Percentiles rank a stretch among this genome's conserved stretches.
Conservation (phyloP, 1,284 basidiomycete genomes). For the Kwoniella shivajii region DNA sequence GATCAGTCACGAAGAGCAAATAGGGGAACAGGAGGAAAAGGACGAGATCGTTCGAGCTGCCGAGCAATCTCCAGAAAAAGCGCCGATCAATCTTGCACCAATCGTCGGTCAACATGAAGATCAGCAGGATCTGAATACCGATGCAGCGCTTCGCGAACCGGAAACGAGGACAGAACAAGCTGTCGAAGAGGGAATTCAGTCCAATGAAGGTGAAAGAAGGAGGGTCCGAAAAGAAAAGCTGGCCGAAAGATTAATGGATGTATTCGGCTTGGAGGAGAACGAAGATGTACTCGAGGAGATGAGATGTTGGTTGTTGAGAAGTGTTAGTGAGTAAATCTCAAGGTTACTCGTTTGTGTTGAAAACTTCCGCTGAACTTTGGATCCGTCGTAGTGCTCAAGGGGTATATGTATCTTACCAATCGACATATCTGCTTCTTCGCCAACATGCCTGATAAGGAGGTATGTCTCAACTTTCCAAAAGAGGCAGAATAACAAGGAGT, state of each 20-base stretch:
- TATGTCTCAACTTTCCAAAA: conserved; percentile 70
- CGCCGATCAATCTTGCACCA: conserved; percentile 6
- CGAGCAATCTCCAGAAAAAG: conserved; percentile 3
- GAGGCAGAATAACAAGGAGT: conserved; percentile 82
- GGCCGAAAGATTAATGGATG: conserved; percentile 78
- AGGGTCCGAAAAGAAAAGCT: conserved; percentile 68
- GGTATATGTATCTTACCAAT: conserved; percentile 93
- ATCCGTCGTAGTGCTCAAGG: conserved; percentile 83
- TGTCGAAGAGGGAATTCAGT: conserved; percentile 24
- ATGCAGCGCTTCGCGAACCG: conserved; percentile 34
- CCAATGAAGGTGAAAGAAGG: conserved; percentile 48
- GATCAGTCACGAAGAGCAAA: conserved; percentile 50
- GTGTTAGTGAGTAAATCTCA: conserved; percentile 68
- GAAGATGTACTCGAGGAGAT: conserved; percentile 85
- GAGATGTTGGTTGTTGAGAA: conserved; percentile 84
- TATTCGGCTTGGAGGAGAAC: conserved; percentile 77
- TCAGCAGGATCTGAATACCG: conserved; percentile 24
- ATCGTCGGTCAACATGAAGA: conserved; percentile 7
- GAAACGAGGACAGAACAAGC: conserved; percentile 21
- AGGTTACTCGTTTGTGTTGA: background rate
- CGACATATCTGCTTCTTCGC: conserved; percentile 95
- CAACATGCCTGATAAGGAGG: conserved; percentile 85
- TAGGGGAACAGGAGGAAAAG: conserved; percentile 59
- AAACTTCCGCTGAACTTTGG: conserved; percentile 9
- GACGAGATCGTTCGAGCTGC: conserved; percentile 43